Conservation (phyloP, 768 basidiomycete species). For the Ramaria rubella region DNA sequence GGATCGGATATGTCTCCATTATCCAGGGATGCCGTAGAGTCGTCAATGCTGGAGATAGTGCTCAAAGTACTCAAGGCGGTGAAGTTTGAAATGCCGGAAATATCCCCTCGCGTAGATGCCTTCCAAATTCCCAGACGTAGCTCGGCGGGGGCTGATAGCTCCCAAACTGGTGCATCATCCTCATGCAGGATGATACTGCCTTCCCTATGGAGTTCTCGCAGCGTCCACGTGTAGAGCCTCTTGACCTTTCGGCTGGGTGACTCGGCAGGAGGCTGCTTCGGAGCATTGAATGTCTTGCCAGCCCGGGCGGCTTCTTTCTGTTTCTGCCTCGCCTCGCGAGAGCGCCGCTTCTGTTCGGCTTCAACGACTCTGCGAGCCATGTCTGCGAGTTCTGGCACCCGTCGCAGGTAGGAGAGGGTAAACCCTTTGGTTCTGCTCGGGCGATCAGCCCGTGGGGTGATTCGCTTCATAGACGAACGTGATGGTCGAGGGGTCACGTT, state of each 20-base stretch:
- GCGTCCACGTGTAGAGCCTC: conserved; percentile 59
- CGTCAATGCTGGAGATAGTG: conserved; percentile 15
- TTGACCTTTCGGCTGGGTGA: conserved; percentile 43
- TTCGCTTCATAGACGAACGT: not conserved
- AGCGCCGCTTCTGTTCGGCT: conserved; percentile 51
- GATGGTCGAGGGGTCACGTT: not conserved
- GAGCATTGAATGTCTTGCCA: not conserved
- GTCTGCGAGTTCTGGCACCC: conserved; percentile 63
- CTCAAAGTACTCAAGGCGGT: conserved; percentile 25
- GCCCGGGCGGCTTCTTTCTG: conserved; percentile 23
- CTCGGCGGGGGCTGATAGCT: conserved; percentile 20
- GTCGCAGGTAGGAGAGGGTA: conserved; percentile 67
- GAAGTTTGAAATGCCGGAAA: too few species aligned
- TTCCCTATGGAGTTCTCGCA: conserved; percentile 58
- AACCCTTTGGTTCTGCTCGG: conserved; percentile 38
- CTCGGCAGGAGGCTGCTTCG: conserved; percentile 8
- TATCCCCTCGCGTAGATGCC: conserved; percentile 19
- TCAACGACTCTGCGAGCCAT: conserved; percentile 60
- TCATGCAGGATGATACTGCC: conserved; percentile 55
- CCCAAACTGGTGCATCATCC: conserved; percentile 58
- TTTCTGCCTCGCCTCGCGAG: conserved; percentile 42
- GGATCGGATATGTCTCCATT: conserved; percentile 56
- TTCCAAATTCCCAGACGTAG: not conserved
- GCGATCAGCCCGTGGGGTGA: conserved; percentile 4
- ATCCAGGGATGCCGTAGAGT: conserved; percentile 28